Conservation (phyloP, 2,329 filamentous ascomycete genomes). For the Penicillium sp. region DNA sequence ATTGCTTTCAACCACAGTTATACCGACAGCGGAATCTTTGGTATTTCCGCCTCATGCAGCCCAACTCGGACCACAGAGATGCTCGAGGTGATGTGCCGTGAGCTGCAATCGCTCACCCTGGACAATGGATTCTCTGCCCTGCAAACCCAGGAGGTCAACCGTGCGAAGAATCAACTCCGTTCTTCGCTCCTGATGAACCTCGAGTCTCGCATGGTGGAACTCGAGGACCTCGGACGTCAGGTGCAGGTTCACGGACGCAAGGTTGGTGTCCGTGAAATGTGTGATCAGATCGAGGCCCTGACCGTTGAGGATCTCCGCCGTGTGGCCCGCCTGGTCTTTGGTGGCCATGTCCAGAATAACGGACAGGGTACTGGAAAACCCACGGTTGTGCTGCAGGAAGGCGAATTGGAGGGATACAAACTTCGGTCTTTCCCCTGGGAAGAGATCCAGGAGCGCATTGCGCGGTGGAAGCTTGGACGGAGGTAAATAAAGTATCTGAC, state of each 20-base stretch:
- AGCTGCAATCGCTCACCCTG: slow-evolving; percentile 77
- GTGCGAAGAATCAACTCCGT: slow-evolving; percentile 95
- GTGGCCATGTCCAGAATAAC: slow-evolving; percentile 73
- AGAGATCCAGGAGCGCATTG: slow-evolving; percentile 85
- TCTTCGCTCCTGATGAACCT: slow-evolving; percentile 95
- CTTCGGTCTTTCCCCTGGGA: slow-evolving; percentile 77
- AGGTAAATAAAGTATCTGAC: slow-evolving; percentile 43
- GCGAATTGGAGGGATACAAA: slow-evolving; percentile 71
- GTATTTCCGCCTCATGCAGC: slow-evolving; percentile 84
- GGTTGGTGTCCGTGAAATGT: slow-evolving; percentile 93
- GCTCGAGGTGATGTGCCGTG: slow-evolving; percentile 94
- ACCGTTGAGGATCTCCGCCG: slow-evolving; percentile 79
- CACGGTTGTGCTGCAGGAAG: slow-evolving; percentile 93
- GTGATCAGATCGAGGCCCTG: slow-evolving; percentile 77
- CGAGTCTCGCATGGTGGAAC: slow-evolving; percentile 94
- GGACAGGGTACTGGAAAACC: slow-evolving; percentile 84
- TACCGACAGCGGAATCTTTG: slow-evolving; percentile 92
- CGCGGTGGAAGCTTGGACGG: slow-evolving; percentile 79
- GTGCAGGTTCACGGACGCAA: slow-evolving; percentile 96
- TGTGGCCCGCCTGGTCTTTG: slow-evolving; percentile 78
- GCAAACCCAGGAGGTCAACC: slow-evolving; percentile 75
- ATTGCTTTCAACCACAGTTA: slow-evolving; percentile 97
- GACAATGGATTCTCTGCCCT: slow-evolving; percentile 75
- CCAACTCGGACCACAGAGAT: slow-evolving; percentile 78
- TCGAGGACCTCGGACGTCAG: slow-evolving; percentile 92